Base-by-base conservation (phyloP, 768 basidiomycete species). In the Suillus occidentalis region DNA sequence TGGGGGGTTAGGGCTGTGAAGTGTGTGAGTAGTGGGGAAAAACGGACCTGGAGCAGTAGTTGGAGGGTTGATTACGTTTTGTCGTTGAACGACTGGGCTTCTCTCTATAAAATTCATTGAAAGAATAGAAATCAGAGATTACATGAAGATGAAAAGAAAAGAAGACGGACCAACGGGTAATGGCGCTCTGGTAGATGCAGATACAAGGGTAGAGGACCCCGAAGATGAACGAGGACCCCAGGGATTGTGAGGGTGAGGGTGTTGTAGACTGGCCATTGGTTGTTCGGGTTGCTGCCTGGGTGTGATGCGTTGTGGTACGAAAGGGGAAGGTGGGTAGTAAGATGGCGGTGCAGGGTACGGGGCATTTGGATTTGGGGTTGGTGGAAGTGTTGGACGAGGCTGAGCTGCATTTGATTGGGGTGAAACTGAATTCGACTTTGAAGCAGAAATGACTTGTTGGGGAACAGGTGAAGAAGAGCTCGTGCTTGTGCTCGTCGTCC, bases 251-350 rank as follows among this genome's bases (percentile, higher is more conserved):
- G 72, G 56, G 64, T 69, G 75, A 39, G 74, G 74, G 61, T 77
- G 74, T 14, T 75, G 75, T 3, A 75, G 39, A 53, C 76, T 77
- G 4, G 74, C 75, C 76, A 77, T 75, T 40, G 75, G 43, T 34
- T 47, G 60, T 36, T 57, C 60, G 72, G 16, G 75, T 72, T 9
- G 69, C 73, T 37, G 69, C 63, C 66, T 75, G 72, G 68, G 73
- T 72, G 50, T 65, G 72, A 40, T 53, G 69, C 67, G 37, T n/a
- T 65, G 71, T 64, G 70, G 73, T 71, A 61, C 63, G 68, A 67
- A 40, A 76, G 75, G 1, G 74, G 70, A 12, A 78, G 72, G 5
- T 75, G 75, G 14, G 71, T 73, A 66, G 79, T 55, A 70, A 76
- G 60, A 78, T 42, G 63, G 77, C 67, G 75, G 74, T 67, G 62